These are phyloP conservation scores for Schwanniomyces vanrijiae DNA, from an alignment of 805 yeast genomes.

Conservation along the genomic window DNA sequence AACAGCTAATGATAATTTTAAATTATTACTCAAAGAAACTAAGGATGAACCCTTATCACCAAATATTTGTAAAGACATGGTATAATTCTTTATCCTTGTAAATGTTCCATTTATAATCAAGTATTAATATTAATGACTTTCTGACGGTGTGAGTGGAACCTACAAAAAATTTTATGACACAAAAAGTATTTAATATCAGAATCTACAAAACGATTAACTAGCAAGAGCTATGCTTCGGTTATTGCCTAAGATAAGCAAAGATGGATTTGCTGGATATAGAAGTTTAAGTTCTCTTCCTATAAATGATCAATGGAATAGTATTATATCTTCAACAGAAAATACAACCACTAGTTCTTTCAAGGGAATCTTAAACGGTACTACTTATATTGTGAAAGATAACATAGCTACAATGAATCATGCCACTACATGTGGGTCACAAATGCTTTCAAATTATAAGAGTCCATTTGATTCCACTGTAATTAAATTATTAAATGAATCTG, in stretches of 20 bases:
- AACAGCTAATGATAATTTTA: constrained; percentile 47
- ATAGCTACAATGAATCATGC: constrained; percentile 60
- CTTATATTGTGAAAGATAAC: constrained; percentile 62
- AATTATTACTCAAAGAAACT: constrained; percentile 37
- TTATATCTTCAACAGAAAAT: constrained; percentile 3
- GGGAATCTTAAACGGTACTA: constrained; percentile 6
- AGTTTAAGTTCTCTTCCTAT: background rate
- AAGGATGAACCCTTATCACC: constrained; percentile 25
- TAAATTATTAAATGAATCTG: constrained; percentile 48
- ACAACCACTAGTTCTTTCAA: background rate
- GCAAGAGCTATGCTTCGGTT: background rate
- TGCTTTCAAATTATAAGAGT: constrained; percentile 58
- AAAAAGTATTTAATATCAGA: background rate
- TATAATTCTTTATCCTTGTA: background rate
- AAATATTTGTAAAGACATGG: constrained; percentile 22
- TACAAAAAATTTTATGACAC: constrained; percentile 2
- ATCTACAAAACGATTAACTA: background rate
- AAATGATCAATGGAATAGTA: constrained; percentile 14
- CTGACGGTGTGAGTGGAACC: background rate
- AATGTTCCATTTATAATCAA: background rate
- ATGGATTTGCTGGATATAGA: background rate
- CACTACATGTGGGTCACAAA: constrained; percentile 78
- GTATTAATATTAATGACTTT: background rate
- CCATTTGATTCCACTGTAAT: constrained; percentile 85
- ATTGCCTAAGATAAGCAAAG: background rate